Evolutionary conservation across 2,329 filamentous ascomycete species (phyloP).

Genomic region (Cordyceps farinosa): DNA sequence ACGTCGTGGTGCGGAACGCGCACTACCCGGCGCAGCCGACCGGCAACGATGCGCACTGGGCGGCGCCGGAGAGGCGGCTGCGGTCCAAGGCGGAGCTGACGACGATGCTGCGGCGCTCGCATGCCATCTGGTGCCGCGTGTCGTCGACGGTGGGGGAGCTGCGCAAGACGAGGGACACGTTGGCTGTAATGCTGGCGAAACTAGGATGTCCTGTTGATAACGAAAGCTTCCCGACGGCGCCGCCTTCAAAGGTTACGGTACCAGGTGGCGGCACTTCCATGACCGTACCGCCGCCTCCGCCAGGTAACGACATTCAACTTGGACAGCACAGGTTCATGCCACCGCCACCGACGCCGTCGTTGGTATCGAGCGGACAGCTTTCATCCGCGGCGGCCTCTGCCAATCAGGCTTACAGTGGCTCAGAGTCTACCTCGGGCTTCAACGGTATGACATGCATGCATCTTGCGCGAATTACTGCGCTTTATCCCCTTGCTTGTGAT

Average conservation of each 20-base stretch:
- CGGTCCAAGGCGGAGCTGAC: constrained; percentile 39
- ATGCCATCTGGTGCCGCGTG: constrained; percentile 43
- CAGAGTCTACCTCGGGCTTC: not conserved
- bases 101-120: constrained; percentile 39
- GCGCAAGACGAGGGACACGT: constrained; percentile 43
- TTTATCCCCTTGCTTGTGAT: not conserved
- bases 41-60: constrained; percentile 34
- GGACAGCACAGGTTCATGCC: not conserved
- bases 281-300: not conserved
- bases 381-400: not conserved
- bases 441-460: not conserved
- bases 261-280: not conserved
- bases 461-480: not conserved
- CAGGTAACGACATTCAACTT: constrained; percentile 3
- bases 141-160: constrained; percentile 37
- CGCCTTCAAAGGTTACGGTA: constrained; percentile 4
- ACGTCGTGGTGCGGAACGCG: constrained; percentile 46
- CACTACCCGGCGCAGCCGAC: constrained; percentile 33
- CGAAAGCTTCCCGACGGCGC: not conserved
- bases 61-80: constrained; percentile 29
- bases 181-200: constrained; percentile 44
- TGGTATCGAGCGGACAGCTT: constrained; percentile 6
- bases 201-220: constrained; percentile 32
- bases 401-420: not conserved
- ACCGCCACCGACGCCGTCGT: not conserved